Evolutionary conservation across 2,329 filamentous ascomycete genomes (phyloP).

Genomic region (Beauveria caledonica): DNA sequence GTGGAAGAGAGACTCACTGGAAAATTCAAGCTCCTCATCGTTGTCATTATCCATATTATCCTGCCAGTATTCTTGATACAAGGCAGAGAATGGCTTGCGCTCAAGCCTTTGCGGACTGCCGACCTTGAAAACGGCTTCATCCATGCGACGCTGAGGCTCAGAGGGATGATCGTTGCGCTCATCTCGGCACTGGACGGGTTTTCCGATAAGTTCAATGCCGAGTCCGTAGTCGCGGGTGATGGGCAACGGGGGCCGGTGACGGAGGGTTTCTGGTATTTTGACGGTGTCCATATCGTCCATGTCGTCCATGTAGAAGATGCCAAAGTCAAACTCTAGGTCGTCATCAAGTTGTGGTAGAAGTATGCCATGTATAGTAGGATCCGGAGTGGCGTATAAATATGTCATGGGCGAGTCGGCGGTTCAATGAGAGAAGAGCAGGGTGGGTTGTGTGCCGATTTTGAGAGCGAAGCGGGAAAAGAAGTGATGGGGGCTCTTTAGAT

Average conservation of each 20-base stretch:
- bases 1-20: neutral
- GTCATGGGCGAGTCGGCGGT: neutral
- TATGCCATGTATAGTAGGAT: conserved; percentile 6
- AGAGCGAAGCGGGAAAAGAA: neutral
- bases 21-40: conserved; percentile 2
- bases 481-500: neutral
- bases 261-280: neutral
- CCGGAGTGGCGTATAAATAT: conserved; percentile 3
- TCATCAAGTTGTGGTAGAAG: neutral
- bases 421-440: neutral
- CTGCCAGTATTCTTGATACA: conserved; percentile 8
- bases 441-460: neutral
- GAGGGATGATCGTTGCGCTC: conserved; percentile 1
- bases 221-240: neutral
- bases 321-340: neutral
- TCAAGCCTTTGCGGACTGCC: neutral
- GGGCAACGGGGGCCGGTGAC: neutral
- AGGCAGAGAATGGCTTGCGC: neutral
- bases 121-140: neutral
- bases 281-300: neutral
- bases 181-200: neutral
- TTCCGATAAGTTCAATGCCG: neutral
- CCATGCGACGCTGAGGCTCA: neutral
- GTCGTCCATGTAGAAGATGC: conserved; percentile 8
- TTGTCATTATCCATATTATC: conserved; percentile 3